Conservation (phyloP, 257 asterid species). For the Rauvolfia tetraphylla region DNA sequence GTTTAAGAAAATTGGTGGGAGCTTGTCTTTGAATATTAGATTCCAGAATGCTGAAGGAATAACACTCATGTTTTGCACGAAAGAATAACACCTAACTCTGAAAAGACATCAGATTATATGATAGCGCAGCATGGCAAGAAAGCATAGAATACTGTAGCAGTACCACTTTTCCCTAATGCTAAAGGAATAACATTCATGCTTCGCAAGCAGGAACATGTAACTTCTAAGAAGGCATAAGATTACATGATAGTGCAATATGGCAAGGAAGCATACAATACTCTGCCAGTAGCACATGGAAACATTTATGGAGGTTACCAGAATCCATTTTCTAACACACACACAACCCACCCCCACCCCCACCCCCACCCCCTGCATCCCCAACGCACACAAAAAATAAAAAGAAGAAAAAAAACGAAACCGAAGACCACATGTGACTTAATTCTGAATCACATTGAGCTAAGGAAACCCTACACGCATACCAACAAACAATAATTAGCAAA, state of each 20-base stretch:
- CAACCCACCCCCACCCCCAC: not conserved
- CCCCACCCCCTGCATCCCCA: too few relatives aligned
- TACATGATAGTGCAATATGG: too few relatives aligned
- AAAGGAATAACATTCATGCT: too few relatives aligned
- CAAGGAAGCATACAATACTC: too few relatives aligned
- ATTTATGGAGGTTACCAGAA: not conserved
- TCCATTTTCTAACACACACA: not conserved
- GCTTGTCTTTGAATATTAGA: not conserved
- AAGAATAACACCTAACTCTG: not conserved
- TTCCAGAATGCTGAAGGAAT: not conserved
- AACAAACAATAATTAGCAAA: not conserved
- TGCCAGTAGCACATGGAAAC: not conserved
- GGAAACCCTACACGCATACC: not conserved
- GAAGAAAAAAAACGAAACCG: too few relatives aligned
- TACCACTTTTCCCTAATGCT: too few relatives aligned
- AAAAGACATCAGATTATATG: not conserved
- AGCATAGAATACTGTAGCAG: not conserved
- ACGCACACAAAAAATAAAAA: too few relatives aligned
- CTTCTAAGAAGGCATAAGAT: too few relatives aligned
- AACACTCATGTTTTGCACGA: not conserved
- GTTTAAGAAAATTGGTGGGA: not conserved
- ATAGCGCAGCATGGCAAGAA: not conserved
- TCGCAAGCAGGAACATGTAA: not conserved
- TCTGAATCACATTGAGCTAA: not conserved
- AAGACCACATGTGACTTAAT: too few relatives aligned